Conservation (phyloP, 768 basidiomycete genomes). For the Trichaptum fuscoviolaceum region DNA sequence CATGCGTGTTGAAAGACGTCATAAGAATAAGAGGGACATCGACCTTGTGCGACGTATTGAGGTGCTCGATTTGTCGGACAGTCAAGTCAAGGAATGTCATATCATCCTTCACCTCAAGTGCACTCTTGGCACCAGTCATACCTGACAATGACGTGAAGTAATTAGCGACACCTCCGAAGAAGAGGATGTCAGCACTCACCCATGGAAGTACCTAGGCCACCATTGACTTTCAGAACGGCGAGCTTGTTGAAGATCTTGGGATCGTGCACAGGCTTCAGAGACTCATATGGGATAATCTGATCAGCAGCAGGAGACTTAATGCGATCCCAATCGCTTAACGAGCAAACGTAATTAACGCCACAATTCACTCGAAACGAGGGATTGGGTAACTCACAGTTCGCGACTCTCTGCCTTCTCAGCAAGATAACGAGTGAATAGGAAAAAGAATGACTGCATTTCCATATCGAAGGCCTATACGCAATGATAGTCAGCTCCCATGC, state of each 20-base stretch:
- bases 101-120: constrained; percentile 71
- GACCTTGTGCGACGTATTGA: constrained; percentile 53
- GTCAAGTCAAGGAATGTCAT: constrained; percentile 66
- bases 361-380: background rate
- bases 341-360: background rate
- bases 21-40: constrained; percentile 78
- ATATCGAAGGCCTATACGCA: constrained; percentile 72
- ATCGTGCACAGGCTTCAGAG: constrained; percentile 41
- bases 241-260: constrained; percentile 56
- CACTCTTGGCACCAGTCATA: constrained; percentile 61
- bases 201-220: constrained; percentile 67
- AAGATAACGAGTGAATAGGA: constrained; percentile 93
- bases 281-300: constrained; percentile 56
- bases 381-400: constrained; percentile 62
- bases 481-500: constrained; percentile 24
- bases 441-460: constrained; percentile 96
- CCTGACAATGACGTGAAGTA: constrained; percentile 23
- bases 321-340: constrained; percentile 43
- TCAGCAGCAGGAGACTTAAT: constrained; percentile 62
- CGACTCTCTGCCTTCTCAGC: constrained; percentile 79
- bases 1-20: constrained; percentile 81
- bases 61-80: constrained; percentile 63
- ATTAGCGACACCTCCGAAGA: background rate
- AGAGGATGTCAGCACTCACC: constrained; percentile 24
- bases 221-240: constrained; percentile 76